Base-by-base conservation (phyloP, 2,329 filamentous ascomycete species). In the Fusarium penzigii region DNA sequence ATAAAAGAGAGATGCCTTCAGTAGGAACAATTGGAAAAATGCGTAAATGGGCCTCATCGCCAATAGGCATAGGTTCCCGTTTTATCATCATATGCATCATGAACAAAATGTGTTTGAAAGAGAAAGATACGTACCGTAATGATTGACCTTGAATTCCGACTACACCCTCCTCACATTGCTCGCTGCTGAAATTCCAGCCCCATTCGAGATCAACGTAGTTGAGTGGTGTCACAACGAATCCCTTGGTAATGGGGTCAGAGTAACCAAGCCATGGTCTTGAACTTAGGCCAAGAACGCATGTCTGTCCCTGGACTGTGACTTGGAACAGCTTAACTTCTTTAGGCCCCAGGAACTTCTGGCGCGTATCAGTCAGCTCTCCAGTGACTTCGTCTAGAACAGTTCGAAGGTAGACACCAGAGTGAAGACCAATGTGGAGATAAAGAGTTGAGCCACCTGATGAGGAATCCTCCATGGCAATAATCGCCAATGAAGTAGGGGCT, bases 191-290 rank as follows among this genome's bases (percentile, higher is more conserved):
- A 65, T 94, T 96, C 88, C 92, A 96, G 4, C 90, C 92, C 79
- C 91, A 97, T 70, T 96, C 92, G 29, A 99, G 82, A 39, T 88
- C 86, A 48, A 88, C 86, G 65, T 96, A 97, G 70, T 90, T 90
- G 29, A 99, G 75, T 1, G 95, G 94, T 1, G 93, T 97, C 61
- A 97, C 86, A 73, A 95, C 90, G 66, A 97, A 96, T 38, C 87
- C 87, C 66, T 90, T 90, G 3, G 89, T 92, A 53, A 92, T 87
- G 2, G 89, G 86, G 65, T 97, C 91, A 1, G 92, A 88, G 68
- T 97, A 97, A 41, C 92, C 93, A 5, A 99, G 80, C 92, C 93
- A 99, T n/a, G 94, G 89, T 50, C 93, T 85, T 14, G 92, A 95
- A 70, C 92, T 97, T 49, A 97, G 80, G 3, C 90, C 93, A 47